Base-by-base conservation (phyloP, 179 eudicot genomes). In the Beta macrorhiza region DNA sequence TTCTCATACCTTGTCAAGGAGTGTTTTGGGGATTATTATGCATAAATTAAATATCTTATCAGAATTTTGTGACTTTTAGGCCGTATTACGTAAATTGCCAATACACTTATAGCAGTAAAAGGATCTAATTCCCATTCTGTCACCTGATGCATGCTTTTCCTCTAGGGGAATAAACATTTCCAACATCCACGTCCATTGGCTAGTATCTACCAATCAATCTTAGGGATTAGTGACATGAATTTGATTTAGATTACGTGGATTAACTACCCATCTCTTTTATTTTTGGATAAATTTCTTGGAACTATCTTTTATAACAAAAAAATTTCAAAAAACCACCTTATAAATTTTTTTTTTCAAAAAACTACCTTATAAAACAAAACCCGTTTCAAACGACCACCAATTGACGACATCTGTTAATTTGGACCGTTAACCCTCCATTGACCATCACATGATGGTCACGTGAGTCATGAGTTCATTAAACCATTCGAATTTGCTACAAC, bases 71-170 rank as follows among this genome's bases (percentile, higher is more conserved):
- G 69, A 25, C 42, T 22, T 64, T 64, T 9, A 11, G 7, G 42
- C 37, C 69, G 4, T 4, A 64, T 9, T 20, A 61, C n/a, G 25
- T 19, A 19, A 5, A 61, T 22, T 25, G 25, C 0, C 16, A 5
- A 20, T 51, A 5, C 17, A 51, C 7, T 72, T 72, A 25, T 14
- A 52, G 25, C 20, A 72, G 61, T 52, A 53, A 52, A 53, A 72
- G 76, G 59, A 72, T 72, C 76, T 72, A 72, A 72, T 72, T 72
- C 76, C 44, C 61, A 72, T 13, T 52, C 11, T 19, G 32, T 71
- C 37, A 0, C 61, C 69, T 77, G 9, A 52, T 65, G 73, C 62
- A 22, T 65, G 62, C 25, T 37, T 32, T 65, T n/a, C 47, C 9
- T 58, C 32, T 32, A 70, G 29, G 29, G 52, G 51, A 64, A 65